phyloP scores from a whole-genome alignment of 176 grass and related monocot genomes.

The Zea luxurians region DNA sequence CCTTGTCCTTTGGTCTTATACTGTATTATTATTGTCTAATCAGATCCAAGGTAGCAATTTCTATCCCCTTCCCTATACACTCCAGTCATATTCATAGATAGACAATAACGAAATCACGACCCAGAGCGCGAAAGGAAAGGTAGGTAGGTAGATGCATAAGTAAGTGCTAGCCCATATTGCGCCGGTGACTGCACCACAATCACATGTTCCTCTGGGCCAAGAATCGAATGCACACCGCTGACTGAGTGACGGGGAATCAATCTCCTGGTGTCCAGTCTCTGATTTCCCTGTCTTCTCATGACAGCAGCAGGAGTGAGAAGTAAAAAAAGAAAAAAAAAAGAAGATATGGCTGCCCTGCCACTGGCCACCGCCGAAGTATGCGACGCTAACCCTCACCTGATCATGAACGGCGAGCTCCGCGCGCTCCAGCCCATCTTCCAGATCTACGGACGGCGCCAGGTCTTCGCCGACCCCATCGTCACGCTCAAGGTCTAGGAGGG shows the following conservation, averaged over 20 bases:
- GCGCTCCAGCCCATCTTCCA: constrained; percentile 73
- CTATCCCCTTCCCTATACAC: too few relatives aligned
- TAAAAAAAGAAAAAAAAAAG: too few relatives aligned
- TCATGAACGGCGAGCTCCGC: constrained; percentile 61
- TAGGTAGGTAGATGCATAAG: not conserved
- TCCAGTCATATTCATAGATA: too few relatives aligned
- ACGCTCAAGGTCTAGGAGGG: constrained; percentile 86
- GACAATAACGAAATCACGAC: too few relatives aligned
- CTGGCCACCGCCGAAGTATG: constrained; percentile 80
- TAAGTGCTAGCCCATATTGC: not conserved
- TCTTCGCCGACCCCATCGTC: constrained; percentile 68
- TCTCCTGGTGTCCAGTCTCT: not conserved
- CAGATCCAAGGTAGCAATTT: not conserved
- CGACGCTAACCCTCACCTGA: constrained; percentile 64
- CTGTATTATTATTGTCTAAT: too few relatives aligned
- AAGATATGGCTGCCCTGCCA: constrained; percentile 57
- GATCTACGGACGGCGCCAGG: constrained; percentile 66
- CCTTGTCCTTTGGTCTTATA: not conserved
- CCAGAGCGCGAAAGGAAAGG: too few relatives aligned
- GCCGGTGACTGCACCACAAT: not conserved
- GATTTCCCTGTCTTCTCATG: not conserved
- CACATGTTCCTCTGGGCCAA: not conserved
- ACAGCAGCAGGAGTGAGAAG: not conserved
- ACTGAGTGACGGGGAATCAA: not conserved
- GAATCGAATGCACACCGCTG: too few relatives aligned